Conservation (phyloP, 2,329 filamentous ascomycete genomes). For the Penicillium italicum region DNA sequence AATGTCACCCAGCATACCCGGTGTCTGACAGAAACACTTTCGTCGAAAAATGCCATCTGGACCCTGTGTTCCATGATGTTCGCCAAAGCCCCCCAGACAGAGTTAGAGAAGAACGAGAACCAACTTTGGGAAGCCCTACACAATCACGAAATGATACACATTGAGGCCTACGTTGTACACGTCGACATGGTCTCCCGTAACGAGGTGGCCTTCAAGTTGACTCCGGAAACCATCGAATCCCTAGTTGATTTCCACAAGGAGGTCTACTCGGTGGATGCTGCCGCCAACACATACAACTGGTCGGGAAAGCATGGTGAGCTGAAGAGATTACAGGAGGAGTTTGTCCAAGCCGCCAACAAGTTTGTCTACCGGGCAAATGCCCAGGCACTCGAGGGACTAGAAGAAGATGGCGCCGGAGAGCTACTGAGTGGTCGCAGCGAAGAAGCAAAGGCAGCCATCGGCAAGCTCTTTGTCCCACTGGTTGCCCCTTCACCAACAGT, state of each 20-base stretch:
- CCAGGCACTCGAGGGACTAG: slow-evolving; percentile 85
- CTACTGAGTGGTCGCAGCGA: slow-evolving; percentile 86
- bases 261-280: slow-evolving; percentile 84
- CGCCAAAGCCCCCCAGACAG: slow-evolving; percentile 79
- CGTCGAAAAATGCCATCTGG: slow-evolving; percentile 88
- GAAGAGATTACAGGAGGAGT: slow-evolving; percentile 96
- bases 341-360: slow-evolving; percentile 93
- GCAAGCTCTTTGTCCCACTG: slow-evolving; percentile 77
- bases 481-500: slow-evolving; percentile 83
- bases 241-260: slow-evolving; percentile 96
- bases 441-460: slow-evolving; percentile 84
- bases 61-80: slow-evolving; percentile 90
- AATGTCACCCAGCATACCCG: slow-evolving; percentile 92
- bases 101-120: slow-evolving; percentile 76
- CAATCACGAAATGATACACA: slow-evolving; percentile 88
- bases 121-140: slow-evolving; percentile 80
- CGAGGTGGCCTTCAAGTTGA: slow-evolving; percentile 97
- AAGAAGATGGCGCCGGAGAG: slow-evolving; percentile 94
- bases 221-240: slow-evolving; percentile 85
- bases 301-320: slow-evolving; percentile 92
- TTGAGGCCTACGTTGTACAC: slow-evolving; percentile 97
- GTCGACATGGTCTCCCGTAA: slow-evolving; percentile 98
- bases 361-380: slow-evolving; percentile 91
- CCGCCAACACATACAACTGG: slow-evolving; percentile 89
- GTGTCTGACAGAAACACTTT: slow-evolving; percentile 92